Percentiles rank a stretch among this genome's conserved stretches.
Conservation (phyloP, 2,329 filamentous ascomycete genomes). For the Aspergillus novoparasiticus region DNA sequence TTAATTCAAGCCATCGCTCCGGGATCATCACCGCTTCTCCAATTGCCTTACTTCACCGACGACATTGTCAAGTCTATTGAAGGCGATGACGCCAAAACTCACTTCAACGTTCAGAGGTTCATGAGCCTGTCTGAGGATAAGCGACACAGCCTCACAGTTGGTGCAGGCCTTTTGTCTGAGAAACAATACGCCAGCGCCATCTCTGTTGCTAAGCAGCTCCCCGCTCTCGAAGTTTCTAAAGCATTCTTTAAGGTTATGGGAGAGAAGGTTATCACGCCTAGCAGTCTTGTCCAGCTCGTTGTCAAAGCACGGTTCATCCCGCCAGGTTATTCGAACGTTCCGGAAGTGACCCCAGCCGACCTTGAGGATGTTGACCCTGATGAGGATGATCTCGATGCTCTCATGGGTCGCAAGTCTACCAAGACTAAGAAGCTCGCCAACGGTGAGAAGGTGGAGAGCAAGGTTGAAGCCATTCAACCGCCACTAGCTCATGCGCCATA, state of each 20-base stretch:
- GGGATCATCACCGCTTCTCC: conserved; percentile 80
- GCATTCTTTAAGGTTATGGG: conserved; percentile 98
- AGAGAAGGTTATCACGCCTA: conserved; percentile 88
- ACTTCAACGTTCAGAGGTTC: conserved; percentile 80
- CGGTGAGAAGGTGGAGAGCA: conserved; percentile 56
- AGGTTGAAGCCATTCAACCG: conserved; percentile 68
- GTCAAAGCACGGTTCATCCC: conserved; percentile 94
- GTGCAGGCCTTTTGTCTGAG: conserved; percentile 69
- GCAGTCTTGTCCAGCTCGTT: conserved; percentile 88
- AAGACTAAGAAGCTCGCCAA: conserved; percentile 66
- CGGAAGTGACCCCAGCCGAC: conserved; percentile 73
- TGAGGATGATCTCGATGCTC: conserved; percentile 86
- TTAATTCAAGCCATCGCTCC: conserved; percentile 89
- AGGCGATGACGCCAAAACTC: conserved; percentile 67
- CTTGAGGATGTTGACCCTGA: conserved; percentile 90
- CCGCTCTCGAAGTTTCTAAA: conserved; percentile 80
- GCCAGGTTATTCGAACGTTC: conserved; percentile 75
- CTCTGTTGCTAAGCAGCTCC: conserved; percentile 78
- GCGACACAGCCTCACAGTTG: conserved; percentile 71
- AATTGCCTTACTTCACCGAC: conserved; percentile 83
- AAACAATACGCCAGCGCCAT: conserved; percentile 76
- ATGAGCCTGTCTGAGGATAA: conserved; percentile 79
- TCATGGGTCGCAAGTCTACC: conserved; percentile 69
- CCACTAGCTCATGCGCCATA: conserved; percentile 90
- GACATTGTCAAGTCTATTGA: conserved; percentile 50